These are phyloP conservation scores for Blastobotrys persicus DNA, from an alignment of 1,139 yeast genomes.

Conservation along the genomic window DNA sequence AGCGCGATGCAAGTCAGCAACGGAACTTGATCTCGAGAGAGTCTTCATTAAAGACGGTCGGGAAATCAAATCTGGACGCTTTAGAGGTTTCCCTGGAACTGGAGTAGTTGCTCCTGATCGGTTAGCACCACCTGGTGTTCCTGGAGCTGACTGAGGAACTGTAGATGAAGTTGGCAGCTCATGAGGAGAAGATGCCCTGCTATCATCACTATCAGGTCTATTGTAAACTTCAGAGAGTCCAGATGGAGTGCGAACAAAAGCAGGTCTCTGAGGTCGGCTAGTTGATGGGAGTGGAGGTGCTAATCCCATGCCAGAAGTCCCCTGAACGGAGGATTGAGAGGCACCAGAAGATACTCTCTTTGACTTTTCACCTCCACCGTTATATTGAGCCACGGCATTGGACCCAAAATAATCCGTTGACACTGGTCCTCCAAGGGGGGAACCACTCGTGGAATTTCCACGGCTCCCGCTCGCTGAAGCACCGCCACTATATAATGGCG, in stretches of 20 bases:
- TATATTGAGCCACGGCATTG: neutral
- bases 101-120: slow-evolving; percentile 3
- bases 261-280: neutral
- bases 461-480: neutral
- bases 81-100: slow-evolving; percentile 1
- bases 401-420: neutral
- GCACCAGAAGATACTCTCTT: neutral
- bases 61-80: slow-evolving; percentile 13
- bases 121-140: slow-evolving; percentile 1
- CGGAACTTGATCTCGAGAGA: slow-evolving; percentile 18
- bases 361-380: neutral
- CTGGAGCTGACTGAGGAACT: neutral
- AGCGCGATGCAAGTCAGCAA: slow-evolving; percentile 21
- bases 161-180: neutral
- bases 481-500: neutral
- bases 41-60: slow-evolving; percentile 23
- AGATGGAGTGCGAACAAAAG: slow-evolving; percentile 12
- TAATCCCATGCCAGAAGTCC: no score
- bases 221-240: slow-evolving; percentile 12
- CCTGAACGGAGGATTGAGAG: neutral
- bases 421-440: neutral
- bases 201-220: neutral
- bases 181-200: neutral
- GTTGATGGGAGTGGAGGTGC: neutral
- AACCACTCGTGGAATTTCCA: neutral